A percentile compares a stretch with the other conserved stretches of the same genome.
Evolutionary conservation across 441 rosid species (phyloP).

Genomic region (Breynia disticha): DNA sequence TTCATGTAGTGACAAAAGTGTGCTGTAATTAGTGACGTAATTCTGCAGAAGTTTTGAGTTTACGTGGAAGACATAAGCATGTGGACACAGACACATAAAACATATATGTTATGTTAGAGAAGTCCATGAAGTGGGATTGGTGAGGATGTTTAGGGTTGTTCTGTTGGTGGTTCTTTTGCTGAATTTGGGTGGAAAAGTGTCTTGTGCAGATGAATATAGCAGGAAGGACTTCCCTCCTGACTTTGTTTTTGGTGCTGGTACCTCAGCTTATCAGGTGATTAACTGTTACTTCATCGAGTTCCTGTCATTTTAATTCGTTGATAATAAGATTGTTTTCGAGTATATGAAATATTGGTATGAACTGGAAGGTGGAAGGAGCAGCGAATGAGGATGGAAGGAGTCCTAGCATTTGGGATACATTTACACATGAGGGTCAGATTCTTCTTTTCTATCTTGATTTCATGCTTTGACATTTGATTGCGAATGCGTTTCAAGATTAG

Average conservation of each 20-base stretch:
- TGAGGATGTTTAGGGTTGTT: slow-evolving; percentile 7
- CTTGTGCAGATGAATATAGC: slow-evolving; percentile 22
- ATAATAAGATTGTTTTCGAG: not conserved
- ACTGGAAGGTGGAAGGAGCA: slow-evolving; percentile 58
- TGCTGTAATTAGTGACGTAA: no score
- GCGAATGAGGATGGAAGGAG: slow-evolving; percentile 52
- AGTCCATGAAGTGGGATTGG: no score
- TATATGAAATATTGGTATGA: not conserved
- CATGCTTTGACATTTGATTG: no score
- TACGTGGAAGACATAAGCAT: no score
- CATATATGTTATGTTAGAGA: no score
- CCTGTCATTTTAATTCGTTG: not conserved
- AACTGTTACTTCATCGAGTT: not conserved
- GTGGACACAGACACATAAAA: no score
- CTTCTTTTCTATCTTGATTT: no score
- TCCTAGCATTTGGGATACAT: slow-evolving; percentile 60
- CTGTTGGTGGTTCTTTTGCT: slow-evolving; percentile 15
- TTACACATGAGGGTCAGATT: slow-evolving; percentile 25
- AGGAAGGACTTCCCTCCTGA: slow-evolving; percentile 41
- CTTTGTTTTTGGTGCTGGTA: slow-evolving; percentile 50
- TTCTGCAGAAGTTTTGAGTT: no score
- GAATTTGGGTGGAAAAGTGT: slow-evolving; percentile 6
- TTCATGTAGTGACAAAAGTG: no score
- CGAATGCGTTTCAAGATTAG: no score
- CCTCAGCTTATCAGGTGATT: slow-evolving; percentile 61